Base-by-base conservation (phyloP, 2,329 filamentous ascomycete species). In the Fusarium sarcochroum region DNA sequence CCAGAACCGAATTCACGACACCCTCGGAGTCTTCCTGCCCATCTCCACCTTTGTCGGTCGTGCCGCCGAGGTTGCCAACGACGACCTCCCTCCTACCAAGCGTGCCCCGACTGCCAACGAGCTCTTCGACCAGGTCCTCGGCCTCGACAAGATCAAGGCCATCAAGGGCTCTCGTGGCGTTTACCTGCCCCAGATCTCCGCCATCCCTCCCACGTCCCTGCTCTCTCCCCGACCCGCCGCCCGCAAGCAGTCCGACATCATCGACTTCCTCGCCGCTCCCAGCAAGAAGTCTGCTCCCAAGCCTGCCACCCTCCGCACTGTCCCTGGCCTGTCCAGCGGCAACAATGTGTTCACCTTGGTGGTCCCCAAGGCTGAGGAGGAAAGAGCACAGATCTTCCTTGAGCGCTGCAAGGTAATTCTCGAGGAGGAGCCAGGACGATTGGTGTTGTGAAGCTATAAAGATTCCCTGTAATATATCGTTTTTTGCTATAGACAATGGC, bases 121-220 rank as follows among this genome's bases (percentile, higher is more conserved):
- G 77, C 88, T 99, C 14, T 98, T 98, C 81, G 90, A 98, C 77
- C 90, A 95, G 73, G 85, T 98, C 15, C 86, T 99, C 9, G 95
- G 94, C 11, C 82, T 94, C 20, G 81, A 87, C 76, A 77, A 79
- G 70, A 50, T 79, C 66, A 78, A 78, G 73, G 72, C 71, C 10
- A 81, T 87, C 70, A 83, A 87, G 59, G 84, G 81, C 46, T 84
- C 87, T 76, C 78, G 88, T 78, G 81, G 94, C 83, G 68, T 84
- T 82, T 86, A 97, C 86, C 77, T 87, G 11, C 94, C 94, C 3
- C 89, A 93, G 75, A 88, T 97, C 71, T 82, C 84, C 10, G 85
- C 86, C 27, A 76, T 93, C 17, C 71, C 77, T 44, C 82, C 87
- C 38, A 74, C 85, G 1, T 78, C 80, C 34, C 76, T 80, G 67